These are phyloP conservation scores for Pogostemon cablin DNA, from an alignment of 257 asterid genomes.

Conservation along the genomic window DNA sequence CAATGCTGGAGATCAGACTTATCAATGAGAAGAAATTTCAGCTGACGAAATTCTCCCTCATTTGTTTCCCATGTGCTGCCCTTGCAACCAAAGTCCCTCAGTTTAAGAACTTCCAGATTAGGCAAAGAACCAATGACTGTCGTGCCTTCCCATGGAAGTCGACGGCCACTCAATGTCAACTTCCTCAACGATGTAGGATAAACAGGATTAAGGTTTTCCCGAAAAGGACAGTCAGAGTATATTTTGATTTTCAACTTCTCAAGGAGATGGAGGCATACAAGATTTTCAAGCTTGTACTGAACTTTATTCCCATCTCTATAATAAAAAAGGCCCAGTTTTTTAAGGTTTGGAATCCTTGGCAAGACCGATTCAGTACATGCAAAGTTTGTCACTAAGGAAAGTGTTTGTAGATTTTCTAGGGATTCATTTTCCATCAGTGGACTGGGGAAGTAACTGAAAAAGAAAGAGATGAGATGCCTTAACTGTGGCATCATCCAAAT, in stretches of 20 bases:
- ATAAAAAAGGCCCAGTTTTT: not conserved
- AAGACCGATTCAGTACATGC: not conserved
- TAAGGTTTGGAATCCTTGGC: conserved; percentile 2
- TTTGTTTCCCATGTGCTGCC: conserved; percentile 27
- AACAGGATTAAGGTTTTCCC: not conserved
- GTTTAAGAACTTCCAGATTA: conserved; percentile 30
- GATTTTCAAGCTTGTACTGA: conserved; percentile 4
- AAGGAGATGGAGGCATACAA: conserved; percentile 2
- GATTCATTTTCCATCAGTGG: not conserved
- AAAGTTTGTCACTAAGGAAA: not conserved
- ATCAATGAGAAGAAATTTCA: conserved; percentile 9
- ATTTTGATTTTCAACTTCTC: conserved; percentile 12
- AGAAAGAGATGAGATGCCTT: conserved; percentile 15
- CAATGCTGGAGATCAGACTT: conserved; percentile 5
- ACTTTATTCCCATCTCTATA: not conserved
- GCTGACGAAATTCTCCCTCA: conserved; percentile 15
- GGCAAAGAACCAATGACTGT: conserved; percentile 26
- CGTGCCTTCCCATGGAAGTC: conserved; percentile 10
- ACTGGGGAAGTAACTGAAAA: not conserved
- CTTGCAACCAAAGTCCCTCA: not conserved
- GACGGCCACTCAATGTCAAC: not conserved
- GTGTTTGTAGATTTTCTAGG: conserved; percentile 20
- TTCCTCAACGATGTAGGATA: conserved; percentile 10
- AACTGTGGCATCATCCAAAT: conserved; percentile 15
- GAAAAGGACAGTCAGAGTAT: not conserved